phyloP scores from a whole-genome alignment of 2,329 filamentous ascomycete genomes.

The Penicillium olsonii region DNA sequence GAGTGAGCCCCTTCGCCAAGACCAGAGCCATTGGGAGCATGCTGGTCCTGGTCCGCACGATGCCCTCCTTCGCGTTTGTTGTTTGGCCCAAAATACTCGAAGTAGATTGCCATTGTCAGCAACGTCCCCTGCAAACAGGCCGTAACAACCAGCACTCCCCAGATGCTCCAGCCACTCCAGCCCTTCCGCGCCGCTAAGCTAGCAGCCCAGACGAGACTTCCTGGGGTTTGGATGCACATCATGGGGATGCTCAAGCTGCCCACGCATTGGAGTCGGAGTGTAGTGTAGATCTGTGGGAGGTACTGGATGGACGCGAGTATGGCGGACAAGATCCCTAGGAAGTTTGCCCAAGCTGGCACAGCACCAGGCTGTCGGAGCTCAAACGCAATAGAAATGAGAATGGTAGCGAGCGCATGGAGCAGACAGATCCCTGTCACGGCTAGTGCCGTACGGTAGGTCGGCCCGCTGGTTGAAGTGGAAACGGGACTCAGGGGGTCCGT shows the following conservation, averaged over 20 bases:
- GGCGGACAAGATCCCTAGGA: conserved; percentile 77
- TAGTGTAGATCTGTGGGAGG: conserved; percentile 91
- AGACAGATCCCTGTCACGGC: conserved; percentile 72
- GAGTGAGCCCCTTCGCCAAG: conserved; percentile 5
- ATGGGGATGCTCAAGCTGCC: conserved; percentile 93
- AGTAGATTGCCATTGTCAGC: conserved; percentile 77
- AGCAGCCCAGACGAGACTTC: conserved; percentile 83
- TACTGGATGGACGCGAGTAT: conserved; percentile 85
- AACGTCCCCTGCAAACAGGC: conserved; percentile 81
- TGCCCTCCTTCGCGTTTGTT: conserved; percentile 41
- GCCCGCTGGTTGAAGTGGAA: conserved; percentile 48
- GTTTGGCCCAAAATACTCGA: conserved; percentile 52
- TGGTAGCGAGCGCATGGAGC: conserved; percentile 70
- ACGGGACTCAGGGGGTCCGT: conserved; percentile 45
- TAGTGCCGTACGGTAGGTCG: conserved; percentile 77
- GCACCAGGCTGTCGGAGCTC: conserved; percentile 62
- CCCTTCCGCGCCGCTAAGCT: conserved; percentile 82
- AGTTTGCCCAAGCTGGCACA: conserved; percentile 78
- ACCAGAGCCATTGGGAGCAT: conserved; percentile 13
- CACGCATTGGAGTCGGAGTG: conserved; percentile 79
- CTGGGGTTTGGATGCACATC: conserved; percentile 98
- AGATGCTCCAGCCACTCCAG: conserved; percentile 86
- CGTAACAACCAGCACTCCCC: conserved; percentile 87
- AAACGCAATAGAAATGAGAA: conserved; percentile 66
- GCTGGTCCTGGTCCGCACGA: conserved; percentile 19